Conservation (phyloP, 1,284 basidiomycete genomes). For the Mycosarcoma maydis region DNA sequence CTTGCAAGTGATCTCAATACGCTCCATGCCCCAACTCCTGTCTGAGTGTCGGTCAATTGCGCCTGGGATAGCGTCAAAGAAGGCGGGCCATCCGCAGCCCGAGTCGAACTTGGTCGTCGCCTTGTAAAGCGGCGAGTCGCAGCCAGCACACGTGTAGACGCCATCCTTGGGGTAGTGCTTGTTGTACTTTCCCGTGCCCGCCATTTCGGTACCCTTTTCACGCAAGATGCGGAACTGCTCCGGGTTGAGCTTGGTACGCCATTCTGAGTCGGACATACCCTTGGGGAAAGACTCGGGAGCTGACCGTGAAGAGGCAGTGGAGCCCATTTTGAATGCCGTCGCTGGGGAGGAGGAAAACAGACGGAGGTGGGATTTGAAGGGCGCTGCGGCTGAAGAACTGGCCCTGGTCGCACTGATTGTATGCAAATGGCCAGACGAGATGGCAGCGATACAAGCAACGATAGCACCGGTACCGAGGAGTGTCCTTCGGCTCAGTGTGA, state of each 20-base stretch:
- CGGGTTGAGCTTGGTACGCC: constrained; percentile 81
- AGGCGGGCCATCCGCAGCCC: constrained; percentile 97
- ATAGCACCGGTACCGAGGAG: constrained; percentile 28
- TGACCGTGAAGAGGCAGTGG: constrained; percentile 35
- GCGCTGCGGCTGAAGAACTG: neutral
- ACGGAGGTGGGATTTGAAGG: constrained; percentile 3
- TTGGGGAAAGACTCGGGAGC: constrained; percentile 45
- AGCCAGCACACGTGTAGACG: constrained; percentile 73
- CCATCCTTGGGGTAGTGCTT: constrained; percentile 73
- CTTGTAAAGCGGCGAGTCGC: constrained; percentile 68
- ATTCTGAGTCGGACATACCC: constrained; percentile 80
- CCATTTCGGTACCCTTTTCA: constrained; percentile 83
- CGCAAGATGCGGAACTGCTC: constrained; percentile 90
- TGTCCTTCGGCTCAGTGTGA: constrained; percentile 15
- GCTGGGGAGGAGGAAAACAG: constrained; percentile 15
- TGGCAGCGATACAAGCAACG: constrained; percentile 23
- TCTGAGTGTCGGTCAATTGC: constrained; percentile 75
- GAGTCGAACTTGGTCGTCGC: constrained; percentile 90
- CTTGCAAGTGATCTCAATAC: constrained; percentile 80
- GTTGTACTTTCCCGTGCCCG: constrained; percentile 82
- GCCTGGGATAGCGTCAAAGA: constrained; percentile 92
- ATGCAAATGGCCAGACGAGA: constrained; percentile 19
- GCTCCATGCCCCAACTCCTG: constrained; percentile 68
- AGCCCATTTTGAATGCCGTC: constrained; percentile 34
- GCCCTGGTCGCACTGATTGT: neutral